Base-by-base conservation (phyloP, 1,284 basidiomycete genomes). In the Volvariella volvacea region DNA sequence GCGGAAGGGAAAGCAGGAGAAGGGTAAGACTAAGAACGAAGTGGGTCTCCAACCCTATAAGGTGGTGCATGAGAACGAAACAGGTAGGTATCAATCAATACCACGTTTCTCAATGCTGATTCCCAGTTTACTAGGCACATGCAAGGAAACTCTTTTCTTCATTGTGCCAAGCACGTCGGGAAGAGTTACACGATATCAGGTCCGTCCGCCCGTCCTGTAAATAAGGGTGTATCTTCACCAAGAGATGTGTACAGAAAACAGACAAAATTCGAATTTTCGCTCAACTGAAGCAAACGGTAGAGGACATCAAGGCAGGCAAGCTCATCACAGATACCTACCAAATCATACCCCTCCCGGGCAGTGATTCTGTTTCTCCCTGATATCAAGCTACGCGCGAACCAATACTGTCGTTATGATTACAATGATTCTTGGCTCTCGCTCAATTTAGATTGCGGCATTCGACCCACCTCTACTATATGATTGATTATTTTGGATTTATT, bases 121-220 rank as follows among this genome's bases (percentile, higher is more conserved):
- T n/a, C 10, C 30, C 15, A 31, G 12, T 4, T 6, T n/a, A 44
- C 20, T 44, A 34, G 36, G 39, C 4, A 37, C 36, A 41, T 7
- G 45, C 36, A 20, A 39, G 3, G 80, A 83, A 55, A 85, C 83
- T 0, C 48, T 85, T 0, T 74, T 88, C 55, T 87, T 76, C 50
- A 76, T 78, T 1, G 68, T 80, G 19, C 79, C 82, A 0, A 82
- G 79, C 50, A 83, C 82, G 0, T 88, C 84, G 0, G 83, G 76
- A 0, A 66, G 78, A 12, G 83, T 85, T 1, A 71, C 75, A 6
- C 65, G 65, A 21, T 78, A 80, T 54, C 78, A 83, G 67, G 83
- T 80, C 25, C 41, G 66, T 41, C 17, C 19, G 6, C 16, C 22
- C 16, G 12, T 34, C 16, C 6, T 30, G 41, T 33, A 4, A 9